Conservation (phyloP, 257 asterid genomes). For the Plectranthus barbatus region DNA sequence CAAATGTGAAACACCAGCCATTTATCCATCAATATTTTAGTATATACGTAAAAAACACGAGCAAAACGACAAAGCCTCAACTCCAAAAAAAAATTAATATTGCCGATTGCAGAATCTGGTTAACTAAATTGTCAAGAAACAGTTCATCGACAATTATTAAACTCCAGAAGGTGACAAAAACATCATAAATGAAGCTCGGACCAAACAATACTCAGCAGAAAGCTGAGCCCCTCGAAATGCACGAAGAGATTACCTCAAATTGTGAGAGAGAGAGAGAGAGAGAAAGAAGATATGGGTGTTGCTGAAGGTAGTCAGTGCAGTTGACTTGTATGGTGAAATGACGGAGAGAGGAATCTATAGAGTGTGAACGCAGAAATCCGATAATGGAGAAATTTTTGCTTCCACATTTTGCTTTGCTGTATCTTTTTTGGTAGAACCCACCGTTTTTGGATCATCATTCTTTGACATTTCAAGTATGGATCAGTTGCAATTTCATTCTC, state of each 20-base stretch:
- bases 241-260: not conserved
- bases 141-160: not conserved
- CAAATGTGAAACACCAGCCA: not conserved
- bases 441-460: not conserved
- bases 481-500: too few species aligned
- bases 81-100: not conserved
- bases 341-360: not conserved
- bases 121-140: not conserved
- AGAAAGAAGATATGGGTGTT: not conserved
- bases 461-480: not conserved
- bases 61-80: not conserved
- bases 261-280: not conserved
- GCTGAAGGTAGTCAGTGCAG: not conserved
- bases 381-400: not conserved
- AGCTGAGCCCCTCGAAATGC: not conserved
- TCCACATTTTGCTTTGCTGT: not conserved
- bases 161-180: not conserved
- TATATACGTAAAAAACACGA: not conserved
- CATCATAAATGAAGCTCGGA: not conserved
- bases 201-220: conserved; percentile 1
- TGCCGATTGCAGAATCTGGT: conserved; percentile 17
- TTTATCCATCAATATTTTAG: not conserved
- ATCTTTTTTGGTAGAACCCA: conserved; percentile 1
- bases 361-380: conserved; percentile 13
- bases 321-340: conserved; percentile 13